Base-by-base conservation (phyloP, 768 basidiomycete genomes). In the Boletus sp. region DNA sequence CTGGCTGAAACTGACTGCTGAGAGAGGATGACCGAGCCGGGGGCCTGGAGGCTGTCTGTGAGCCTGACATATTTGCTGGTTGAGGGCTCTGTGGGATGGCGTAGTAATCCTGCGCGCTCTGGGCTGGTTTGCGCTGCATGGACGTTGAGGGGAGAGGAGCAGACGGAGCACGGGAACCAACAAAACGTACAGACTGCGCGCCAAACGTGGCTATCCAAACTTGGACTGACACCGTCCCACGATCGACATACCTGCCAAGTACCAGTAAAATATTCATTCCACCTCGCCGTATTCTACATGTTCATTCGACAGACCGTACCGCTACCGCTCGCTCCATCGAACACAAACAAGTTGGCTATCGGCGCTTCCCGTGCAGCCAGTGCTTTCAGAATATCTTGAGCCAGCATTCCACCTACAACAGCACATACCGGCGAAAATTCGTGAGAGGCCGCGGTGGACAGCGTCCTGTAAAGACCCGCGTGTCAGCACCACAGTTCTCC, bases 401-500 rank as follows among this genome's bases (percentile, higher is more conserved):
- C 95, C 14, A 98, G 75, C 74, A 98, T 82, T 23, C 97, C 97
- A 27, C 97, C 97, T 37, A 99, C 79, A 34, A 99, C 89, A 1
- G 97, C 97, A 67, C 93, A 92, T 1, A 93, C 86, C 0, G 97
- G 93, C 0, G 93, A 88, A 74, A 98, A 92, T 67, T 96, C 93
- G 68, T 88, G 84, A 19, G 74, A 72, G 7, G 91, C 87, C n/a
- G 87, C 84, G 14, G 75, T 78, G 5, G 85, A 75, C 39, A 89
- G 59, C n/a, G 82, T 75, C 59, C 94, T 97, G 23, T n/a, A 53
- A 60, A 23, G 30, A 43, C 46, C 47, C n/a, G n/a, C n/a, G n/a
- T 56, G 64, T 56, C 35, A 65, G 34, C 45, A 42, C 40, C 17
- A 21, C 14, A 42, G 11, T 6, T 23, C 25, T 27, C 25, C 11